Conservation (phyloP, 495 filamentous ascomycete species). For the Lophiostoma macrostomum region DNA sequence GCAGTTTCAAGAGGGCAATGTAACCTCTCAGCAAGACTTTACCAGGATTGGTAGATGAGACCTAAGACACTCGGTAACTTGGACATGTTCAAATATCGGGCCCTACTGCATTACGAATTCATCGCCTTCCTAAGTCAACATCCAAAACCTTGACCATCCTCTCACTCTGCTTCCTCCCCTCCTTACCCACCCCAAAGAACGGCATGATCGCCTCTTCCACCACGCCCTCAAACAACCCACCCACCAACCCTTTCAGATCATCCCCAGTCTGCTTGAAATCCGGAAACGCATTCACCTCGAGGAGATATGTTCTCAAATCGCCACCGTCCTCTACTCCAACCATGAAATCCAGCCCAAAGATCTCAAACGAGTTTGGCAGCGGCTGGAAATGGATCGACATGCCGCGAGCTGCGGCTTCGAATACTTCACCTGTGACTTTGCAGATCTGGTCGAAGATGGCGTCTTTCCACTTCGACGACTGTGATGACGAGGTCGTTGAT, state of each 20-base stretch:
- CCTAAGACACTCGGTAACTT: too few relatives aligned
- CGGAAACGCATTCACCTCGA: slow-evolving; percentile 96
- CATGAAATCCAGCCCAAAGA: slow-evolving; percentile 89
- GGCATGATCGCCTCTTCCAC: slow-evolving; percentile 62
- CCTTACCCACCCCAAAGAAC: slow-evolving; percentile 52
- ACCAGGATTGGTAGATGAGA: too few relatives aligned
- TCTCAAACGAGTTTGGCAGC: slow-evolving; percentile 80
- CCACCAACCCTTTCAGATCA: slow-evolving; percentile 65
- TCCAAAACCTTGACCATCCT: slow-evolving; percentile 57
- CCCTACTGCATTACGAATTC: neutral
- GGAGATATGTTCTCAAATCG: slow-evolving; percentile 60
- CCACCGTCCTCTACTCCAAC: slow-evolving; percentile 53
- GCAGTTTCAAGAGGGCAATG: too few relatives aligned
- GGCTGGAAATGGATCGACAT: slow-evolving; percentile 91
- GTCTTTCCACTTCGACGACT: slow-evolving; percentile 51
- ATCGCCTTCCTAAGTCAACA: slow-evolving; percentile 46
- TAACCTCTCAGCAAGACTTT: too few relatives aligned
- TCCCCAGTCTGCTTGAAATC: slow-evolving; percentile 90
- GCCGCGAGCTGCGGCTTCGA: slow-evolving; percentile 75
- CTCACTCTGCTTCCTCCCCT: slow-evolving; percentile 36
- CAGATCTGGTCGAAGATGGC: slow-evolving; percentile 70
- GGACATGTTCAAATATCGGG: too few relatives aligned
- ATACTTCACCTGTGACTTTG: slow-evolving; percentile 65
- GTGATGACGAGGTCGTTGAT: neutral
- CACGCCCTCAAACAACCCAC: slow-evolving; percentile 70